A percentile compares a stretch with the other conserved stretches of the same genome.
phyloP scores from a whole-genome alignment of 208 protist genomes.

The Zelonia costaricensis region DNA sequence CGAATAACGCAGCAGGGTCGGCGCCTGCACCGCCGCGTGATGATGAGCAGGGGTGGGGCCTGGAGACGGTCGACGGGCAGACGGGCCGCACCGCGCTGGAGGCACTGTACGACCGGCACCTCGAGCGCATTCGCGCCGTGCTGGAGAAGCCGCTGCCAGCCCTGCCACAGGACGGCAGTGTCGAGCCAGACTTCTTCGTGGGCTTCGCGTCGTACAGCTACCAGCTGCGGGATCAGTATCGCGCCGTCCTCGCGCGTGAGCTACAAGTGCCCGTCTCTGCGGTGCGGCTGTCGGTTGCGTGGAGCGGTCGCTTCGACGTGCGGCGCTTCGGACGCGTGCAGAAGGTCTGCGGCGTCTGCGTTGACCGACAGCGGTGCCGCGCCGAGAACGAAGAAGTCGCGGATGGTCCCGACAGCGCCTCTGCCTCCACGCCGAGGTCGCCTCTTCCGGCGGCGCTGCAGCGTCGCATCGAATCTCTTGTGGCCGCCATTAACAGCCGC shows the following conservation, averaged over 20 bases:
- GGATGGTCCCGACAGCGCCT: not conserved
- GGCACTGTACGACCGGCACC: slow-evolving; percentile 53
- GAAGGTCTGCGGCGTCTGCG: slow-evolving; percentile 79
- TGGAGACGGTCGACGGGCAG: slow-evolving; percentile 47
- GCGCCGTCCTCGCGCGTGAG: slow-evolving; percentile 58
- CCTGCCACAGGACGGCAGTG: slow-evolving; percentile 68
- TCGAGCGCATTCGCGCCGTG: slow-evolving; percentile 59
- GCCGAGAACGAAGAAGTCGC: too few relatives aligned
- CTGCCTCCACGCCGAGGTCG: not conserved
- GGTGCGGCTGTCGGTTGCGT: slow-evolving; percentile 80
- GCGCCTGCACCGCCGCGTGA: too few relatives aligned
- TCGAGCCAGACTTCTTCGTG: slow-evolving; percentile 80
- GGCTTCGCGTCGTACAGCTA: slow-evolving; percentile 87
- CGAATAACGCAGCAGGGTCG: too few relatives aligned
- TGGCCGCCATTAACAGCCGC: slow-evolving; percentile 51
- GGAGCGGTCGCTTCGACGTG: slow-evolving; percentile 84
- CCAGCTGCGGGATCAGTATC: slow-evolving; percentile 81
- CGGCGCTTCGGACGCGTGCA: slow-evolving; percentile 58
- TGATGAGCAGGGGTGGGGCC: slow-evolving; percentile 47
- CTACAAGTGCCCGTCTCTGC: slow-evolving; percentile 56
- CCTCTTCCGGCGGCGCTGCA: slow-evolving; percentile 31
- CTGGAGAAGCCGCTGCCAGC: slow-evolving; percentile 71
- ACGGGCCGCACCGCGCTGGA: slow-evolving; percentile 71
- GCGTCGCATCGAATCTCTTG: slow-evolving; percentile 38
- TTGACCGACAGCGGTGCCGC: slow-evolving; percentile 32